phyloP scores from a whole-genome alignment of 768 basidiomycete genomes.

The Pisolithus albus region DNA sequence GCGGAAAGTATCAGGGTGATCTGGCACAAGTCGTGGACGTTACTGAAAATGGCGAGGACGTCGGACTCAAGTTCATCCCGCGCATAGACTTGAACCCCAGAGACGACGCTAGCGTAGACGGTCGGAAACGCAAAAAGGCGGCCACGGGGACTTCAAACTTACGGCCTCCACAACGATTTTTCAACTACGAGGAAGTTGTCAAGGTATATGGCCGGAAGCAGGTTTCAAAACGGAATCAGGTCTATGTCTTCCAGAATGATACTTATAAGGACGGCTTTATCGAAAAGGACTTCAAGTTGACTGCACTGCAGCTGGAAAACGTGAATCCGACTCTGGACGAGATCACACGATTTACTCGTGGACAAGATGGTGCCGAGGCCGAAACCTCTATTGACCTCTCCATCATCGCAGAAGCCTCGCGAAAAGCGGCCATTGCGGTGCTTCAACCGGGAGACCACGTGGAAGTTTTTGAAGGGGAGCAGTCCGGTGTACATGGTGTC shows the following conservation, averaged over 20 bases:
- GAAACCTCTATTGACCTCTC: constrained; percentile 78
- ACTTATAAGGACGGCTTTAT: constrained; percentile 93
- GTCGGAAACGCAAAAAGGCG: constrained; percentile 74
- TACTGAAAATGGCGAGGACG: constrained; percentile 88
- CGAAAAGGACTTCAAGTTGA: constrained; percentile 90
- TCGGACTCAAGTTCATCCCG: constrained; percentile 91
- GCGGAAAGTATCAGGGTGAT: constrained; percentile 92
- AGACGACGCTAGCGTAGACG: constrained; percentile 61
- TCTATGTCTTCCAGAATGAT: constrained; percentile 86
- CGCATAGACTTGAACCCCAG: constrained; percentile 93
- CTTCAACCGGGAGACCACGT: constrained; percentile 98
- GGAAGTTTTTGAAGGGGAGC: constrained; percentile 96
- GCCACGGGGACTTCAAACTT: constrained; percentile 43
- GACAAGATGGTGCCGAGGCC: constrained; percentile 61
- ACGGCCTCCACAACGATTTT: constrained; percentile 86
- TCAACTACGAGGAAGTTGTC: constrained; percentile 88
- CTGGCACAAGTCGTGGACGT: constrained; percentile 93
- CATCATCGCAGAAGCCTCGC: constrained; percentile 86
- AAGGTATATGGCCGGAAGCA: constrained; percentile 78
- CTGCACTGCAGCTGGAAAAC: constrained; percentile 72
- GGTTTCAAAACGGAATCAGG: constrained; percentile 66
- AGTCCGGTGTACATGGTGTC: constrained; percentile 85
- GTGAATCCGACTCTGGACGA: constrained; percentile 96
- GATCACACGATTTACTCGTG: constrained; percentile 82
- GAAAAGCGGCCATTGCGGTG: constrained; percentile 85